These are phyloP conservation scores for Sclerotinia trifoliorum DNA, from an alignment of 2,329 filamentous ascomycete genomes.

Conservation along the genomic window DNA sequence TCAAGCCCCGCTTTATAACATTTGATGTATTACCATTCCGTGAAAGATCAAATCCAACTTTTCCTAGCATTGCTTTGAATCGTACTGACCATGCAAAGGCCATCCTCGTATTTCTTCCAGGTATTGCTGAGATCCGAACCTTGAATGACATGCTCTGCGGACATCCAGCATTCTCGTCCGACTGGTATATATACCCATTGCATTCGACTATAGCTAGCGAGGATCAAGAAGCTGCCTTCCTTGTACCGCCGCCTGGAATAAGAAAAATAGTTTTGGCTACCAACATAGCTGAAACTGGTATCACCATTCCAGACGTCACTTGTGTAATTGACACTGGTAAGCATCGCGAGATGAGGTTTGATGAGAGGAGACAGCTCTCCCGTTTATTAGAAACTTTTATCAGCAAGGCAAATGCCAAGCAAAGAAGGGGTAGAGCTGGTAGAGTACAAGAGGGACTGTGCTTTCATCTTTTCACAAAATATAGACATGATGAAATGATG, in stretches of 20 bases:
- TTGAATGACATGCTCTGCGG: slow-evolving; percentile 82
- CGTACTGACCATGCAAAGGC: slow-evolving; percentile 51
- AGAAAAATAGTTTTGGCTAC: slow-evolving; percentile 95
- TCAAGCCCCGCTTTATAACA: neutral
- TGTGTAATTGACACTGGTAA: slow-evolving; percentile 96
- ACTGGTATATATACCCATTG: slow-evolving; percentile 85
- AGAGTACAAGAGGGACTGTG: slow-evolving; percentile 94
- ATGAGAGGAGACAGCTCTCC: slow-evolving; percentile 88
- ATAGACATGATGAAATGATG: slow-evolving; percentile 81
- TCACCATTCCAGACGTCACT: slow-evolving; percentile 96
- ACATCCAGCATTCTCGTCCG: slow-evolving; percentile 69
- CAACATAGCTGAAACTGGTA: slow-evolving; percentile 97
- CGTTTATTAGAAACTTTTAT: slow-evolving; percentile 93
- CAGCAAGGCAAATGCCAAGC: slow-evolving; percentile 91
- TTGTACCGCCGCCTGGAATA: slow-evolving; percentile 74
- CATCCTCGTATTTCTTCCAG: slow-evolving; percentile 90
- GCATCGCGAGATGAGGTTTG: slow-evolving; percentile 95
- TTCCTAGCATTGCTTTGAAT: neutral
- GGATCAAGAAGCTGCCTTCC: slow-evolving; percentile 91
- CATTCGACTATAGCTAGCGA: slow-evolving; percentile 96
- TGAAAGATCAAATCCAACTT: neutral
- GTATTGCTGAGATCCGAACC: slow-evolving; percentile 86
- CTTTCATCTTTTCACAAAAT: slow-evolving; percentile 92
- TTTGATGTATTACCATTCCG: neutral
- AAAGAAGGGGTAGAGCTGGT: slow-evolving; percentile 87